Conservation (phyloP, 2,329 filamentous ascomycete species). For the Teratosphaeria nubilosa region DNA sequence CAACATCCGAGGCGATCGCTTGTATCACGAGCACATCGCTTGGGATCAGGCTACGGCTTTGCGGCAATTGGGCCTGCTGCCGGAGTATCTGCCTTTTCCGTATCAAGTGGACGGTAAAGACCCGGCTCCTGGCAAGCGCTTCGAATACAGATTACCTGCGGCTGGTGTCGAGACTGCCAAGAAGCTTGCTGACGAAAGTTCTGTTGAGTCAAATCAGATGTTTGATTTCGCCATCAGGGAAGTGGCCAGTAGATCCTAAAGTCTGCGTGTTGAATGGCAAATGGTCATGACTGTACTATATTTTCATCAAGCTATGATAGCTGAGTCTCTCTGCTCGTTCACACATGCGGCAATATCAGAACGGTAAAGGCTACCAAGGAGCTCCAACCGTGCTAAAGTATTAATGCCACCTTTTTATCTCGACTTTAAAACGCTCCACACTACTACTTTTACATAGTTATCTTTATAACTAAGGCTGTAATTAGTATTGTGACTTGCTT, state of each 20-base stretch:
- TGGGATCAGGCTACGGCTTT: conserved; percentile 60
- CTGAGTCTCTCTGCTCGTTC: background rate
- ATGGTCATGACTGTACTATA: background rate
- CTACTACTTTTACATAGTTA: too few relatives aligned
- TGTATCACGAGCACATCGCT: conserved; percentile 61
- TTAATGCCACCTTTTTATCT: too few relatives aligned
- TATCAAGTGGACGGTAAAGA: conserved; percentile 20
- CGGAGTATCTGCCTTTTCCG: conserved; percentile 55
- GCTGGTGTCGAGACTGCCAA: conserved; percentile 44
- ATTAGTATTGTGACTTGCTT: too few relatives aligned
- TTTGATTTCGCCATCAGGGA: conserved; percentile 24
- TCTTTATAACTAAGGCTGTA: too few relatives aligned
- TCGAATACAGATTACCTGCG: conserved; percentile 53
- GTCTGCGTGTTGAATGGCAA: background rate
- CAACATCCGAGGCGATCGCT: conserved; percentile 55
- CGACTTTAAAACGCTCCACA: too few relatives aligned
- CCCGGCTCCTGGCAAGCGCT: conserved; percentile 29
- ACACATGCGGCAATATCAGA: background rate
- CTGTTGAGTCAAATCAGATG: conserved; percentile 48
- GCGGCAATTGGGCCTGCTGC: conserved; percentile 51
- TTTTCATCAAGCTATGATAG: background rate
- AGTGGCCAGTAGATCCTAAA: background rate
- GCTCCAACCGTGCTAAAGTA: too few relatives aligned
- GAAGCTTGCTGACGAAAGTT: conserved; percentile 43
- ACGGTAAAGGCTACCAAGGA: background rate